Conservation (phyloP, 495 filamentous ascomycete genomes). For the Cairneyella variabilis region DNA sequence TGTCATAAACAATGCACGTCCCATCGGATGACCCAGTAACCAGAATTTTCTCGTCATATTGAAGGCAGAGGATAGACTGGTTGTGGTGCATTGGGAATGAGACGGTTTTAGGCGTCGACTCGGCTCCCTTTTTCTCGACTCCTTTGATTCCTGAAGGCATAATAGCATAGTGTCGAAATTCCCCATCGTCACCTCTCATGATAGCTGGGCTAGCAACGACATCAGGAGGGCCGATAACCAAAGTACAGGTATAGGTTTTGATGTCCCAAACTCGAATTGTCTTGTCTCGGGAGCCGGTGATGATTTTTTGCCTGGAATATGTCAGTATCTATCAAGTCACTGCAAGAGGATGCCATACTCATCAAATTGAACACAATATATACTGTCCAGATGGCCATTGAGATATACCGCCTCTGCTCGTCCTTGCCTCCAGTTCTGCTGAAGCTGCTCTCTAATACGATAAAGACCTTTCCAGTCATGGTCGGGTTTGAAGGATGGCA, state of each 20-base stretch:
- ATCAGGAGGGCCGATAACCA: slow-evolving; percentile 66
- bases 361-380: slow-evolving; percentile 97
- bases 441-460: slow-evolving; percentile 66
- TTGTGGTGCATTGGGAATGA: slow-evolving; percentile 61
- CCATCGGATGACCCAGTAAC: slow-evolving; percentile 92
- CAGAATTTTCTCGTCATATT: slow-evolving; percentile 87
- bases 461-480: slow-evolving; percentile 87
- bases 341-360: slow-evolving; percentile 67
- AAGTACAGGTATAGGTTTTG: slow-evolving; percentile 72
- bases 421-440: slow-evolving; percentile 73
- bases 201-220: slow-evolving; percentile 39
- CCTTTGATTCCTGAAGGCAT: too few relatives aligned
- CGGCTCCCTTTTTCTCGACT: slow-evolving; percentile 34
- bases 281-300: slow-evolving; percentile 91
- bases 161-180: slow-evolving; percentile 42
- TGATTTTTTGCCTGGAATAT: slow-evolving; percentile 78
- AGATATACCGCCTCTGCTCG: slow-evolving; percentile 79
- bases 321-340: too few relatives aligned
- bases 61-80: slow-evolving; percentile 89
- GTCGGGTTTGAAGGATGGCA: slow-evolving; percentile 42
- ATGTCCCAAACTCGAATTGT: slow-evolving; percentile 97
- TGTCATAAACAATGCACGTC: slow-evolving; percentile 88
- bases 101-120: slow-evolving; percentile 42
- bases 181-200: slow-evolving; percentile 39
- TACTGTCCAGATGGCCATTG: slow-evolving; percentile 88